Evolutionary conservation across 371 early-diverging fungal species (phyloP).

Genomic region (Rhizopus sp.): DNA sequence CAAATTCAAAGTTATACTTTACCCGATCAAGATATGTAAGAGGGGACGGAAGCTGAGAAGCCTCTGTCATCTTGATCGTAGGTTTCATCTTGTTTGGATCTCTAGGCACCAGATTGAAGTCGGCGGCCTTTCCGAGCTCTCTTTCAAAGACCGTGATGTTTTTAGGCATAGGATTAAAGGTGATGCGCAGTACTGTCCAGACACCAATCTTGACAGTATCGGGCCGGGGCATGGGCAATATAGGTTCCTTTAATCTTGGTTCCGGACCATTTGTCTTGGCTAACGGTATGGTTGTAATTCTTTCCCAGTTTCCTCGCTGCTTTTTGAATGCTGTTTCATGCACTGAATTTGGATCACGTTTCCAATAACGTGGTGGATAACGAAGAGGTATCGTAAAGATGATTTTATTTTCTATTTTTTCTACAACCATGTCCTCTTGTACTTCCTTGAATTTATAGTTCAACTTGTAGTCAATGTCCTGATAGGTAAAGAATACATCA

Average conservation of each 20-base stretch:
- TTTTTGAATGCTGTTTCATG: conserved; percentile 5
- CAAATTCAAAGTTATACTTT: conserved; percentile 21
- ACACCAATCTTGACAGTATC: conserved; percentile 29
- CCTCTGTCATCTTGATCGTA: conserved; percentile 5
- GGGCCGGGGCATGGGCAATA: conserved; percentile 17
- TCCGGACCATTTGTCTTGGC: neutral
- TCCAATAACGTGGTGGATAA: conserved; percentile 38
- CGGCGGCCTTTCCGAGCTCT: conserved; percentile 34
- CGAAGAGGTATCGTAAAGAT: conserved; percentile 34
- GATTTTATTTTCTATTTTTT: conserved; percentile 10
- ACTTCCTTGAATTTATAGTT: conserved; percentile 42
- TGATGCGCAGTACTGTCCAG: conserved; percentile 43
- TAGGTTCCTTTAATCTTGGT: conserved; percentile 7
- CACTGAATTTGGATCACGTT: conserved; percentile 10
- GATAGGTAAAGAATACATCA: conserved; percentile 30
- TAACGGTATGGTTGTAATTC: conserved; percentile 32
- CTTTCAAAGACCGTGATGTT: conserved; percentile 12
- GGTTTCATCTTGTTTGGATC: conserved; percentile 1
- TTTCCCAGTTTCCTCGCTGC: conserved; percentile 25
- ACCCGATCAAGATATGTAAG: conserved; percentile 30
- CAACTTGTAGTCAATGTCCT: conserved; percentile 26
- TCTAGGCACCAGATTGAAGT: conserved; percentile 45
- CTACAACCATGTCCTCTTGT: conserved; percentile 22
- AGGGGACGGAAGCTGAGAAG: conserved; percentile 12
- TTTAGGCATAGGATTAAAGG: conserved; percentile 17